These are phyloP conservation scores for Epichloe uncinata DNA, from an alignment of 2,329 filamentous ascomycete species.

Conservation along the genomic window DNA sequence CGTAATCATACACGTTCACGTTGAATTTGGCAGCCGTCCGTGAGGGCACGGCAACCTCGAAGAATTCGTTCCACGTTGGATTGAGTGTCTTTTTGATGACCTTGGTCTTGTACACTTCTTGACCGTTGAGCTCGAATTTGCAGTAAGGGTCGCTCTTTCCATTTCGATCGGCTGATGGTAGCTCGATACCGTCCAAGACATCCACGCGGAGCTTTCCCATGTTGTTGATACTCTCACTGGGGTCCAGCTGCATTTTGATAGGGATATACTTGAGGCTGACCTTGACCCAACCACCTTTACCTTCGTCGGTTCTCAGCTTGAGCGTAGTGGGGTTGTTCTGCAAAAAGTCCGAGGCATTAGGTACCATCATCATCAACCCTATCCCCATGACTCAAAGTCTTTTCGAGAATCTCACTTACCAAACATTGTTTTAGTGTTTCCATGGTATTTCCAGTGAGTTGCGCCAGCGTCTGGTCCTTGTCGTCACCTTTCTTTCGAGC, in stretches of 20 bases:
- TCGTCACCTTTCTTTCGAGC: constrained; percentile 70
- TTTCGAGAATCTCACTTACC: constrained; percentile 35
- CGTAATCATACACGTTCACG: constrained; percentile 84
- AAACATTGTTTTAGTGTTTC: constrained; percentile 79
- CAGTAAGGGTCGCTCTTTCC: constrained; percentile 96
- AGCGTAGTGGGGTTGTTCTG: constrained; percentile 83
- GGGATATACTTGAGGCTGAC: constrained; percentile 93
- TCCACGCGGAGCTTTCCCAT: constrained; percentile 94
- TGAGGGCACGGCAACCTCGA: constrained; percentile 71
- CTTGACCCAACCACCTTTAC: constrained; percentile 64
- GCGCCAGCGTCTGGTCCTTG: constrained; percentile 65
- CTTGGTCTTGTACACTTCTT: constrained; percentile 90
- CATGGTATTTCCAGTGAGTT: constrained; percentile 71
- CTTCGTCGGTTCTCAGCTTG: constrained; percentile 64
- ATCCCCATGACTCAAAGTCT: no score
- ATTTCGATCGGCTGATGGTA: constrained; percentile 91
- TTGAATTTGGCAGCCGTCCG: constrained; percentile 74
- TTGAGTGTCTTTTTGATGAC: constrained; percentile 92
- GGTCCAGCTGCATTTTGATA: constrained; percentile 84
- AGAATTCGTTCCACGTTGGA: constrained; percentile 92
- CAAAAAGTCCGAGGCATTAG: neutral
- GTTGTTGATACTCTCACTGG: constrained; percentile 96
- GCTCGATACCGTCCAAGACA: constrained; percentile 68
- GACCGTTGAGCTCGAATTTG: constrained; percentile 82
- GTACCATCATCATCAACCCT: neutral